Evolutionary conservation across 2,329 filamentous ascomycete species (phyloP), one percentile per base, ranked within the genome.

Genomic region (Ophiostoma populinum): DNA sequence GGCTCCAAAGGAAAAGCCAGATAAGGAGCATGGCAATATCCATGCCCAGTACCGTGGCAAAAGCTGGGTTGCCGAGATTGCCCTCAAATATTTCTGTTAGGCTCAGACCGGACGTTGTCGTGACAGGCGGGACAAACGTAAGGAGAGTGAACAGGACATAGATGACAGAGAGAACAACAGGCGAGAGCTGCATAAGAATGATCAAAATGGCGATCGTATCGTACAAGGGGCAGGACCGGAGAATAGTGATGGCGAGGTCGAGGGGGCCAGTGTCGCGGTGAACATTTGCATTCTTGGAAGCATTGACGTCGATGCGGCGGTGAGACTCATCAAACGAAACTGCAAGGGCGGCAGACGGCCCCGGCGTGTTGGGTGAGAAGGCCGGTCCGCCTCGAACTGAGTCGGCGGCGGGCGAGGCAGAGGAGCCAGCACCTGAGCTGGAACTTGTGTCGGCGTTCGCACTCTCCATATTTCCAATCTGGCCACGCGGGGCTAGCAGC

Each of bases 151-250:
- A 95, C 45, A 93, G 70, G 51, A 85, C 77, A 56, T 94, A 92
- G 49, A 93, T 82, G 54, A 83, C 66, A 43, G 85, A 87, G 49
- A 94, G 68, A 39, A 87, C 75, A 49, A 87, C 76, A 16, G 86
- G 82, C 20, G 87, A 86, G 8, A 94, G 73, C 53, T 92, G 86
- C 57, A 94, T 80, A 46, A 95, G 71, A 48, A 94, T 80, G 57
- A 94, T 93, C 54, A 95, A 74, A 50, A 95, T 93, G 52, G 87
- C 85, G 57, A 94, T 82, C 41, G 87, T 93, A 59, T 95, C 87
- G 59, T 83, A 80, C 51, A 93, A 74, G 36, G 87, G 87, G 49
- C 86, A 87, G 35, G 85, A 83, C 49, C 75, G 75, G 53, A 95
- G 71, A 48, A 95, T 87, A 37, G 85, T 93, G 46, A 81, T 70